A percentile compares a stretch with the other conserved stretches of the same genome.
Evolutionary conservation across 805 yeast genomes (phyloP).

Genomic region (Candida rishiriensis): DNA sequence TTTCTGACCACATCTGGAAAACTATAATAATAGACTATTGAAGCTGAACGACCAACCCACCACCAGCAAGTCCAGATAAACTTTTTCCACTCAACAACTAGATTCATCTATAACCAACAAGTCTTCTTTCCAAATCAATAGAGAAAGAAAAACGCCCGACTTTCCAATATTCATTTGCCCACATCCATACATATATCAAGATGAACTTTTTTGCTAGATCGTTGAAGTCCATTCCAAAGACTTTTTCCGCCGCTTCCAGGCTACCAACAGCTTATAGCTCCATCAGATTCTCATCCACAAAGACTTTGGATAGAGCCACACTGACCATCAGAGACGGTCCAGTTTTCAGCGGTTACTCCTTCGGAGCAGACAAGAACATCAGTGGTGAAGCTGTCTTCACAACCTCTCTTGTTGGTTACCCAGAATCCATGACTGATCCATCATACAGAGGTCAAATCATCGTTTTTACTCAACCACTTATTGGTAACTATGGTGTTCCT

Average conservation of each 20-base stretch:
- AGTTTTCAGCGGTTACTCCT: slow-evolving; percentile 85
- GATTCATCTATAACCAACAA: too few relatives aligned
- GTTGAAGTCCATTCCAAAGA: slow-evolving; percentile 2
- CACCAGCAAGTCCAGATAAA: slow-evolving; percentile 5
- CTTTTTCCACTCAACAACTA: too few relatives aligned
- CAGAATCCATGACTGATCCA: slow-evolving; percentile 99
- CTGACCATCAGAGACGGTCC: slow-evolving; percentile 91
- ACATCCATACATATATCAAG: not conserved
- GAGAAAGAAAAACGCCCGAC: too few relatives aligned
- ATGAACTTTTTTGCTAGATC: slow-evolving; percentile 5
- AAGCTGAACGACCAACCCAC: slow-evolving; percentile 8
- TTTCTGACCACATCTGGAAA: slow-evolving; percentile 51
- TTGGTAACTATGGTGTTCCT: slow-evolving; percentile 99
- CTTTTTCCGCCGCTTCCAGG: not conserved
- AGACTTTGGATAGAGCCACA: slow-evolving; percentile 71
- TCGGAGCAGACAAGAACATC: slow-evolving; percentile 89
- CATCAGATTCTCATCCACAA: slow-evolving; percentile 25
- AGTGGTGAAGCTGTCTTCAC: slow-evolving; percentile 98
- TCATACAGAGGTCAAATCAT: slow-evolving; percentile 95
- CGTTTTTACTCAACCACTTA: slow-evolving; percentile 94
- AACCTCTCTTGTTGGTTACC: slow-evolving; percentile 96
- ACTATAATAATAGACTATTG: slow-evolving; percentile 17
- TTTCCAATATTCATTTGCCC: too few relatives aligned
- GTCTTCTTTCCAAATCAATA: too few relatives aligned
- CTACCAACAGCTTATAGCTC: slow-evolving; percentile 5